Evolutionary conservation across 805 yeast species (phyloP).

Genomic region (Lachancea fermentati): DNA sequence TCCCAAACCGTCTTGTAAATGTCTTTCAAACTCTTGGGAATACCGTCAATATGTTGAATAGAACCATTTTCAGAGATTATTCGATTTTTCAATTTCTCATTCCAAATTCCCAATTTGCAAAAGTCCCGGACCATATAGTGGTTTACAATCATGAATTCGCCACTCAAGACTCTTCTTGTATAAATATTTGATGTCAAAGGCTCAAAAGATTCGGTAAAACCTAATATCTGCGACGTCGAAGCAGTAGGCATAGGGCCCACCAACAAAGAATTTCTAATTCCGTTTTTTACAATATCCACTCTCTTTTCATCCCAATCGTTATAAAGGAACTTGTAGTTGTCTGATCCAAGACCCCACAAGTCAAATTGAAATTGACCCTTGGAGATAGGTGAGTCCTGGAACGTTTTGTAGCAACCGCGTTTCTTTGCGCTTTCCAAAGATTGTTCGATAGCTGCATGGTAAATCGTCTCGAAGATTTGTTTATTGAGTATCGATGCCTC

Average conservation of each 20-base stretch:
- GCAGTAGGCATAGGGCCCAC: constrained; percentile 99
- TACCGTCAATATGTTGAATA: constrained; percentile 60
- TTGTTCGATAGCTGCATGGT: constrained; percentile 86
- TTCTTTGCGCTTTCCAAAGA: constrained; percentile 71
- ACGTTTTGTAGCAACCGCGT: constrained; percentile 66
- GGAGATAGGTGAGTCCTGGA: constrained; percentile 83
- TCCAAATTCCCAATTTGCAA: constrained; percentile 77
- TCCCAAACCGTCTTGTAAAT: constrained; percentile 97
- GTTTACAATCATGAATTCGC: constrained; percentile 89
- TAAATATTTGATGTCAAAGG: constrained; percentile 90
- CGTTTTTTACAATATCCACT: constrained; percentile 48
- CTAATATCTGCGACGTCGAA: constrained; percentile 90
- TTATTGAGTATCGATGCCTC: constrained; percentile 70
- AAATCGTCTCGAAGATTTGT: constrained; percentile 90
- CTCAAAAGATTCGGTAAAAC: constrained; percentile 91
- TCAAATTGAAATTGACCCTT: constrained; percentile 80
- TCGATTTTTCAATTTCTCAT: constrained; percentile 64
- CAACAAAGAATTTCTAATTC: constrained; percentile 77
- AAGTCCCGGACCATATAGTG: constrained; percentile 76
- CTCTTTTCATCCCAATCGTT: constrained; percentile 74
- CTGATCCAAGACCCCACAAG: constrained; percentile 55
- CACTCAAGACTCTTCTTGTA: constrained; percentile 82
- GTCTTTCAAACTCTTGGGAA: constrained; percentile 67
- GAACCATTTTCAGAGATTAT: constrained; percentile 78
- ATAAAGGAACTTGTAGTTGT: constrained; percentile 47